Evolutionary conservation across 2,329 filamentous ascomycete genomes (phyloP).

Genomic region (Colletotrichum tabaci): DNA sequence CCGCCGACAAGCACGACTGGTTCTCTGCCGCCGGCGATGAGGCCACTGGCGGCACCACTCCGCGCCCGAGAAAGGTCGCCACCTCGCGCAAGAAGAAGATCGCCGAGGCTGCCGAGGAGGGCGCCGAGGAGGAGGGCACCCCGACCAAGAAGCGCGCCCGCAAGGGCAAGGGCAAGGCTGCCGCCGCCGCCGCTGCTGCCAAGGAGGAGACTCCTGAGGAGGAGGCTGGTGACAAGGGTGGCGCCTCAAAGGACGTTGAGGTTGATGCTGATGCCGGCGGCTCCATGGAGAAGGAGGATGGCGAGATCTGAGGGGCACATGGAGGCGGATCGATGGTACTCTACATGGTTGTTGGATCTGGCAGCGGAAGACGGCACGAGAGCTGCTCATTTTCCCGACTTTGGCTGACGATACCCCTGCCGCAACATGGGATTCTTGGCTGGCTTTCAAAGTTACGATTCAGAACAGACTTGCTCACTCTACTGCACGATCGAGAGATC

Average conservation of each 20-base stretch:
- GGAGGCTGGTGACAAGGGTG: background rate
- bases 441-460: background rate
- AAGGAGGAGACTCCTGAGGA: background rate
- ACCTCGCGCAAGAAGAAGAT: constrained; percentile 36
- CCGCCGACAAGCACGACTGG: constrained; percentile 24
- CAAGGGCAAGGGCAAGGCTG: constrained; percentile 12
- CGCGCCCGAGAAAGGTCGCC: constrained; percentile 24
- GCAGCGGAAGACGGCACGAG: background rate
- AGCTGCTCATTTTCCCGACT: background rate
- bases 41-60: background rate
- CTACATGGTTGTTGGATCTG: background rate
- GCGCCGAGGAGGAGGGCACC: constrained; percentile 12
- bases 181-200: background rate
- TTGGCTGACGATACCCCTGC: background rate
- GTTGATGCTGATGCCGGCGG: background rate
- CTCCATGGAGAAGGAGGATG: background rate
- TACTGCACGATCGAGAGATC: background rate
- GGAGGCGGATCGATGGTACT: too few relatives aligned
- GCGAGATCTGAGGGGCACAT: background rate
- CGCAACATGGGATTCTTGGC: background rate
- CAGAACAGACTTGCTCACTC: too few relatives aligned
- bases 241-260: background rate
- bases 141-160: constrained; percentile 34
- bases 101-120: background rate
- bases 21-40: background rate